These are phyloP conservation scores for Penicillium decumbens DNA, from an alignment of 2,329 filamentous ascomycete species.

Conservation along the genomic window DNA sequence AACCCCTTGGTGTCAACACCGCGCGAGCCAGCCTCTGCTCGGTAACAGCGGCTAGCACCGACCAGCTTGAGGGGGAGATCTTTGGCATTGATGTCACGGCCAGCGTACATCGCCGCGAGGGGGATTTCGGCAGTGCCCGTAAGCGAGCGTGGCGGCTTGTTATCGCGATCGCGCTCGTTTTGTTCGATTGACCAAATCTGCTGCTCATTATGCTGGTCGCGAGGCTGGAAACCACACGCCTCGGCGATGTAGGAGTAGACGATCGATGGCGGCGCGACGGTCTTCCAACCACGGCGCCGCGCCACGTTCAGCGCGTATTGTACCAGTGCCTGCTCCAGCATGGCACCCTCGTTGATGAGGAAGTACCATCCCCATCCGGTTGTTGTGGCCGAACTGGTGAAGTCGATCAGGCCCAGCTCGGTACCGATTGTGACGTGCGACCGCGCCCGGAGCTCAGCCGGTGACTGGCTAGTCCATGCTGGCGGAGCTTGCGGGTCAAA, in stretches of 20 bases:
- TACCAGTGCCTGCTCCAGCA: constrained; percentile 90
- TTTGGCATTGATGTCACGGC: constrained; percentile 59
- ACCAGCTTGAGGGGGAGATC: constrained; percentile 74
- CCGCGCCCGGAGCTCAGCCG: constrained; percentile 33
- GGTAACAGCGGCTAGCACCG: constrained; percentile 86
- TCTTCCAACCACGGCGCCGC: constrained; percentile 68
- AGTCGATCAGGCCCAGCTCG: constrained; percentile 86
- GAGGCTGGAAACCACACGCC: constrained; percentile 90
- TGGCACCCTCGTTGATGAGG: constrained; percentile 81
- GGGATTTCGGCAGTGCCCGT: constrained; percentile 93
- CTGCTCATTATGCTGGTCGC: constrained; percentile 84
- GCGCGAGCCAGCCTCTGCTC: constrained; percentile 86
- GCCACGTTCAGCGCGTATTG: constrained; percentile 77
- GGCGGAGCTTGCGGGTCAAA: constrained; percentile 52
- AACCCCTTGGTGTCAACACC: constrained; percentile 89
- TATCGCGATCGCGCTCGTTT: constrained; percentile 54
- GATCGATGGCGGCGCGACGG: constrained; percentile 78
- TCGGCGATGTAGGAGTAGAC: constrained; percentile 88
- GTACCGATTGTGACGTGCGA: constrained; percentile 84
- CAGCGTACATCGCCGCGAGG: constrained; percentile 83
- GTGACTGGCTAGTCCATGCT: constrained; percentile 25
- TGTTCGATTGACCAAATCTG: constrained; percentile 82
- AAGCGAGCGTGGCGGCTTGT: constrained; percentile 67
- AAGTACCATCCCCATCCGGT: constrained; percentile 99
- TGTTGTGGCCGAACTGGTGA: constrained; percentile 71